phyloP scores from a whole-genome alignment of 495 filamentous ascomycete genomes.

The Aspergillus nidulans region DNA sequence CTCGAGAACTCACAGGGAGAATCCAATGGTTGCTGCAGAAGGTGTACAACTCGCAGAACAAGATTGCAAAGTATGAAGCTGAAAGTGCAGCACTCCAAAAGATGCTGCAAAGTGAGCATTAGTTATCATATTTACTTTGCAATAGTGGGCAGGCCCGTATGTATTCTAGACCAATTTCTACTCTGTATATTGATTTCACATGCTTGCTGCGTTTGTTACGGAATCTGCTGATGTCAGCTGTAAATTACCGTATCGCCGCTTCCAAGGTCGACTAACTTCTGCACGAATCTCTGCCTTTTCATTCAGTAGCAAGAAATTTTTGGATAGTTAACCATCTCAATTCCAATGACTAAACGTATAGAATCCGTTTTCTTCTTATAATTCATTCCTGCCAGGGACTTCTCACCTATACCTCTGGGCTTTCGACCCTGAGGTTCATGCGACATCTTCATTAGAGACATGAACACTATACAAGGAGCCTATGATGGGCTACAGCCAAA shows the following conservation, averaged over 20 bases:
- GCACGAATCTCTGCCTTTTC: neutral
- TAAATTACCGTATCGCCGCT: neutral
- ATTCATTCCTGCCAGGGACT: neutral
- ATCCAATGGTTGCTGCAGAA: constrained; percentile 70
- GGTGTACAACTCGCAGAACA: constrained; percentile 64
- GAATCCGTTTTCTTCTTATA: neutral
- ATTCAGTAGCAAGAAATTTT: neutral
- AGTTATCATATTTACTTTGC: neutral
- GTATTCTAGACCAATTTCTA: neutral
- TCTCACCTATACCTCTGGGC: neutral
- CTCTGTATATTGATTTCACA: neutral
- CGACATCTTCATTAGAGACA: neutral
- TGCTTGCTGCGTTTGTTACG: neutral
- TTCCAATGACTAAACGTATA: neutral
- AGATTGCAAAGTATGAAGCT: constrained; percentile 69
- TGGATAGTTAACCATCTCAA: neutral
- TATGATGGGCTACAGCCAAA: neutral
- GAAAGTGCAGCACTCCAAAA: constrained; percentile 70
- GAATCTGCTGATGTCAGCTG: neutral
- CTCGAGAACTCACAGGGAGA: constrained; percentile 55
- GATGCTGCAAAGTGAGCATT: constrained; percentile 30
- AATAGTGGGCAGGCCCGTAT: neutral
- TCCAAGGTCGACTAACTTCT: neutral
- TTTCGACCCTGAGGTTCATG: neutral
- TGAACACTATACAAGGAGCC: neutral